These are phyloP conservation scores for Plectosphaerella cucumerina DNA, from an alignment of 2,329 filamentous ascomycete genomes.

Conservation along the genomic window DNA sequence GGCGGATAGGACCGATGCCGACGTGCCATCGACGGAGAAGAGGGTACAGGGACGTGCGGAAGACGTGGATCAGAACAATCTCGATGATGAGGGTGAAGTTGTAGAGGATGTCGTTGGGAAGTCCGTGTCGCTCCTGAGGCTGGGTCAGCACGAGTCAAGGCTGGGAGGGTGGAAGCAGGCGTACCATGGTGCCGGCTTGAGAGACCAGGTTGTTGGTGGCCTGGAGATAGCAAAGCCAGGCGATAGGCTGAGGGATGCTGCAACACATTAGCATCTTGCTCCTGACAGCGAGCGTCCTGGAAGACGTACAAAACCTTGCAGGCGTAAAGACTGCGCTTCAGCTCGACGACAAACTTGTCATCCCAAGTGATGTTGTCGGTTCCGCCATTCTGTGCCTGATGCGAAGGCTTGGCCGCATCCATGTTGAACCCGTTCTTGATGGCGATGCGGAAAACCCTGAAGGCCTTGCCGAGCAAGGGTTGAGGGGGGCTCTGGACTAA, in stretches of 20 bases:
- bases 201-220: slow-evolving; percentile 64
- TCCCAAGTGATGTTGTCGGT: slow-evolving; percentile 51
- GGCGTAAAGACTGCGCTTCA: slow-evolving; percentile 62
- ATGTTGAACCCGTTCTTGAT: slow-evolving; percentile 26
- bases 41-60: slow-evolving; percentile 60
- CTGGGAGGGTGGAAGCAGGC: slow-evolving; percentile 18
- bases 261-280: background rate
- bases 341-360: slow-evolving; percentile 67
- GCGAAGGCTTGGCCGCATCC: slow-evolving; percentile 63
- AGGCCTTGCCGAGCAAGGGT: slow-evolving; percentile 33
- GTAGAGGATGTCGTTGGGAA: slow-evolving; percentile 67
- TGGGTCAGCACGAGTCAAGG: slow-evolving; percentile 15
- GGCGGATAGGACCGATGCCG: slow-evolving; percentile 60
- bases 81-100: slow-evolving; percentile 66
- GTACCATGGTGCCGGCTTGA: slow-evolving; percentile 49
- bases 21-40: slow-evolving; percentile 52
- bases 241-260: slow-evolving; percentile 45
- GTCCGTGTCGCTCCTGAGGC: slow-evolving; percentile 37
- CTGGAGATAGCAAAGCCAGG: slow-evolving; percentile 66
- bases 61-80: slow-evolving; percentile 62
- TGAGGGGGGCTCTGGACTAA: background rate
- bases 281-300: accelerated
- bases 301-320: slow-evolving; percentile 65
- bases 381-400: slow-evolving; percentile 49
- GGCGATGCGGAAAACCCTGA: slow-evolving; percentile 32